These are phyloP conservation scores for Penicillium olsonii DNA, from an alignment of 2,329 filamentous ascomycete species.

Conservation along the genomic window DNA sequence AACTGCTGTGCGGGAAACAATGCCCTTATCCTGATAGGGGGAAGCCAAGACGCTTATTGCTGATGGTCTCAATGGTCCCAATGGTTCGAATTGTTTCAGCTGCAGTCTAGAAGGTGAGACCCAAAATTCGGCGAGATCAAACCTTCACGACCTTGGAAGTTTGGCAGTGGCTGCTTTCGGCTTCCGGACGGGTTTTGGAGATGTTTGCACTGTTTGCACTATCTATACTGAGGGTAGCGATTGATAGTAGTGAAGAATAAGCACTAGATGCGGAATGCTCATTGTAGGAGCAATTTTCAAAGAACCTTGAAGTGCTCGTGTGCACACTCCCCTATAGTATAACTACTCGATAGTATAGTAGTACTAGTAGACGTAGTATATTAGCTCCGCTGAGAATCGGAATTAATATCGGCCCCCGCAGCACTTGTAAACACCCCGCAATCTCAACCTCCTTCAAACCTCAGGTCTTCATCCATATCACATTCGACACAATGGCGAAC, in stretches of 20 bases:
- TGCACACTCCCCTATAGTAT: too few species aligned
- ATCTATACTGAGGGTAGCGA: too few species aligned
- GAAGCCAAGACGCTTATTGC: background rate
- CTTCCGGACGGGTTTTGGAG: background rate
- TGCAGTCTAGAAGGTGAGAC: too few species aligned
- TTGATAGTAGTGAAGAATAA: too few species aligned
- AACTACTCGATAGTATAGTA: too few species aligned
- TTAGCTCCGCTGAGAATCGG: background rate
- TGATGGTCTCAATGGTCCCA: too few species aligned
- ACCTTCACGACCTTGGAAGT: background rate
- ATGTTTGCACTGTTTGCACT: background rate
- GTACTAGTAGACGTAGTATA: too few species aligned
- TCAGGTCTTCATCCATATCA: background rate
- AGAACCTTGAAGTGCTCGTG: too few species aligned
- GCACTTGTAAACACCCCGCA: background rate
- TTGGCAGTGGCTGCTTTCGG: background rate
- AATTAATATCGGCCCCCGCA: background rate
- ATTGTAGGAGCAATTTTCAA: too few species aligned
- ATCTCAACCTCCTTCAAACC: background rate
- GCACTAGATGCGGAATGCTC: too few species aligned
- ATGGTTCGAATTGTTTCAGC: too few species aligned
- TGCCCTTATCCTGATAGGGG: background rate
- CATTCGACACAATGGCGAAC: conserved; percentile 31
- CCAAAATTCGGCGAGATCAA: background rate
- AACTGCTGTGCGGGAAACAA: too few species aligned